phyloP scores from a whole-genome alignment of 2,329 filamentous ascomycete species.

The Colletotrichum euphorbiae region DNA sequence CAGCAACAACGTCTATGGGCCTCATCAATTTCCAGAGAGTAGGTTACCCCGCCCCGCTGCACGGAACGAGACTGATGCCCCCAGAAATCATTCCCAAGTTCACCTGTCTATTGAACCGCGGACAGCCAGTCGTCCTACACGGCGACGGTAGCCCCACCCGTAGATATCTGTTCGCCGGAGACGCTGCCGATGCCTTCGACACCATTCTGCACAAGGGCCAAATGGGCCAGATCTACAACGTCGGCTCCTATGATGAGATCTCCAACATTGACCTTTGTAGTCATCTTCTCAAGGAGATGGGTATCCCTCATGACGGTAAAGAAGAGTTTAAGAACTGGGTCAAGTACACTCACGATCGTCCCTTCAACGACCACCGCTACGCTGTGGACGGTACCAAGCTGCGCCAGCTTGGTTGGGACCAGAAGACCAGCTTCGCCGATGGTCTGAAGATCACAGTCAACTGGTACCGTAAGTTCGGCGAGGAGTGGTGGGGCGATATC shows the following conservation, averaged over 20 bases:
- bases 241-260: slow-evolving; percentile 81
- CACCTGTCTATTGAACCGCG: slow-evolving; percentile 75
- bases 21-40: slow-evolving; percentile 88
- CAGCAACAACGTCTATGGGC: slow-evolving; percentile 88
- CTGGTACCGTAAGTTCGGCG: slow-evolving; percentile 76
- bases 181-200: slow-evolving; percentile 85
- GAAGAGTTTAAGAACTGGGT: slow-evolving; percentile 73
- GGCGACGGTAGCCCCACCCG: slow-evolving; percentile 81
- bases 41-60: slow-evolving; percentile 47
- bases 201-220: slow-evolving; percentile 83
- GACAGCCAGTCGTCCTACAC: slow-evolving; percentile 77
- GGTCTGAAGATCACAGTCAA: slow-evolving; percentile 74
- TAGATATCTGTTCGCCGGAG: slow-evolving; percentile 81
- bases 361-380: slow-evolving; percentile 82
- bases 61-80: slow-evolving; percentile 21
- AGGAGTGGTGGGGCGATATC: slow-evolving; percentile 80
- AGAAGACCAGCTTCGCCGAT: slow-evolving; percentile 72
- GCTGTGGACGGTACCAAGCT: slow-evolving; percentile 78
- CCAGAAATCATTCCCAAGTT: slow-evolving; percentile 88
- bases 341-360: slow-evolving; percentile 80
- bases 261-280: slow-evolving; percentile 78
- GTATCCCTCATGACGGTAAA: slow-evolving; percentile 61
- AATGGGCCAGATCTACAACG: slow-evolving; percentile 84
- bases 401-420: slow-evolving; percentile 74
- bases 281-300: slow-evolving; percentile 72